Conservation (phyloP, 2,329 filamentous ascomycete species). For the Endothia cerciana region DNA sequence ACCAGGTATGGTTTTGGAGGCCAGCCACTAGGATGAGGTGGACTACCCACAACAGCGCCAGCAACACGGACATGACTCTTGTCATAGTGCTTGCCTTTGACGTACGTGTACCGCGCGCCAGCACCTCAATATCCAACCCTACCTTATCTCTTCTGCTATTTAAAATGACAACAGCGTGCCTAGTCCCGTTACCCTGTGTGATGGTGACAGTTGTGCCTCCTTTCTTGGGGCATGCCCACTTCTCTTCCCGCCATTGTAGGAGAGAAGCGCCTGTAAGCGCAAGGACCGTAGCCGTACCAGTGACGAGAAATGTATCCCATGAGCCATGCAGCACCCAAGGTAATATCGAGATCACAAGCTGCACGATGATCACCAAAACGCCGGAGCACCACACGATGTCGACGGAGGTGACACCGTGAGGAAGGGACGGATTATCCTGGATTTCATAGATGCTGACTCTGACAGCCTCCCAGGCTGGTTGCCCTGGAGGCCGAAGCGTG, state of each 20-base stretch:
- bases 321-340: neutral
- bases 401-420: neutral
- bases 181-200: neutral
- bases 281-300: neutral
- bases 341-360: neutral
- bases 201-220: neutral
- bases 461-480: no score
- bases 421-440: neutral
- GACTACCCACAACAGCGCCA: neutral
- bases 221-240: constrained; percentile 1
- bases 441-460: neutral
- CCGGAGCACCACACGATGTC: neutral
- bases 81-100: neutral
- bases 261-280: neutral
- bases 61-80: neutral
- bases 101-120: neutral
- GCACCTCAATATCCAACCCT: neutral
- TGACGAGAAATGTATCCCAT: neutral
- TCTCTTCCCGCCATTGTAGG: constrained; percentile 6
- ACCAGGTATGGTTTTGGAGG: neutral
- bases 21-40: neutral
- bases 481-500: no score
- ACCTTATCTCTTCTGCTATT: neutral
- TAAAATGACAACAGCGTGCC: neutral
- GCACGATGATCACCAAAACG: constrained; percentile 6